These are phyloP conservation scores for Moesziomyces globuligerus DNA, from an alignment of 1,284 basidiomycete species.

Conservation along the genomic window DNA sequence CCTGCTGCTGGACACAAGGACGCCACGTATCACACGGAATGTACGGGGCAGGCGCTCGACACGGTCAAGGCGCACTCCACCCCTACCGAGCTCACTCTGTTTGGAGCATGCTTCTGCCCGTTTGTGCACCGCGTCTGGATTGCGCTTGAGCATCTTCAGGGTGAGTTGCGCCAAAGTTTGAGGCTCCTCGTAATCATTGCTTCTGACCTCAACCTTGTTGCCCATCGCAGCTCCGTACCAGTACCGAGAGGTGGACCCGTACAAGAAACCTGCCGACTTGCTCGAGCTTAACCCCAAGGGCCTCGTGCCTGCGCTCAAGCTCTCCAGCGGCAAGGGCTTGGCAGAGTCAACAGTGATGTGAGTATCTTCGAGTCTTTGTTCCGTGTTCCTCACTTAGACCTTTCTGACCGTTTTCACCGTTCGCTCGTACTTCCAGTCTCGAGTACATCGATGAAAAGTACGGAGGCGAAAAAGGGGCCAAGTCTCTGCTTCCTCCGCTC, in stretches of 20 bases:
- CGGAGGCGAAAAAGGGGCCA: constrained; percentile 66
- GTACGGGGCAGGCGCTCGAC: constrained; percentile 73
- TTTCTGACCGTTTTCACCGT: background rate
- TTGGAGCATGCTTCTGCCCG: constrained; percentile 78
- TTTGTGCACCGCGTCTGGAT: constrained; percentile 80
- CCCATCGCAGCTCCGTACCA: constrained; percentile 27
- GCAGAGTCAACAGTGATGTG: constrained; percentile 57
- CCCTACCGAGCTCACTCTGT: constrained; percentile 71
- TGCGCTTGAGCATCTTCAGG: constrained; percentile 70
- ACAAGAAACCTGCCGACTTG: constrained; percentile 81
- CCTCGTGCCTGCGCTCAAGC: constrained; percentile 77
- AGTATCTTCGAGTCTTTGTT: background rate
- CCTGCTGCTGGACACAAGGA: constrained; percentile 47
- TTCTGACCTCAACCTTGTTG: constrained; percentile 33
- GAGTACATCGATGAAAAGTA: constrained; percentile 79
- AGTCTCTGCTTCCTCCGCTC: constrained; percentile 72
- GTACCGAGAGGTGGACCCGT: constrained; percentile 79
- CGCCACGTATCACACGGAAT: constrained; percentile 65
- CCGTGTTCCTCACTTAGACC: background rate
- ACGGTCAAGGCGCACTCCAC: constrained; percentile 72
- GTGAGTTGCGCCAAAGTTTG: constrained; percentile 6
- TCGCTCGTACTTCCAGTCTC: constrained; percentile 76
- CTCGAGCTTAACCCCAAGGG: constrained; percentile 82
- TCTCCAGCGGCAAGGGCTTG: constrained; percentile 66
- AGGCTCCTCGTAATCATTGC: background rate